phyloP scores from a whole-genome alignment of 495 filamentous ascomycete species.

The Annulohypoxylon stygium region DNA sequence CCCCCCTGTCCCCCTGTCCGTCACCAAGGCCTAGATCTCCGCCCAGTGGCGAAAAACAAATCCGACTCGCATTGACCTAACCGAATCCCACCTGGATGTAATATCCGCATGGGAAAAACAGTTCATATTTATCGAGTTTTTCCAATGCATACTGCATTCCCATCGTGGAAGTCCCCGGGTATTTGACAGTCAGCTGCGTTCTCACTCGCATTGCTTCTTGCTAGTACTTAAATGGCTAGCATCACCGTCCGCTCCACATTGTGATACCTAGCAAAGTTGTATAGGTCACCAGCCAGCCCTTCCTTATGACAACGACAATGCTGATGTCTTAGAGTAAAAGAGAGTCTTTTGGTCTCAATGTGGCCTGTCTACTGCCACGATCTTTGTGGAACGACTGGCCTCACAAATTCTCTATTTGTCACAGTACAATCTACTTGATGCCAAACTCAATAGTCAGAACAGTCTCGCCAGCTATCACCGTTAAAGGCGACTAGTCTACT shows the following conservation, averaged over 20 bases:
- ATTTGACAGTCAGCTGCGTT: conserved; percentile 11
- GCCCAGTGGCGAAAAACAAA: conserved; percentile 34
- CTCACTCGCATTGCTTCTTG: conserved; percentile 19
- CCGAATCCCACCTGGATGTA: conserved; percentile 30
- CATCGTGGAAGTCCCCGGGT: conserved; percentile 35
- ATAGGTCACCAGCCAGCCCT: conserved; percentile 13
- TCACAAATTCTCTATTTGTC: conserved; percentile 2
- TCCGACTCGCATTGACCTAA: conserved; percentile 31
- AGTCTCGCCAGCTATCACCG: not conserved
- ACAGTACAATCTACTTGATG: not conserved
- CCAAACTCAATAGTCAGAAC: not conserved
- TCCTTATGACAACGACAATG: conserved; percentile 18
- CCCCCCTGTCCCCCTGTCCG: conserved; percentile 9
- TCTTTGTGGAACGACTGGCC: conserved; percentile 18
- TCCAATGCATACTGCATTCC: conserved; percentile 5
- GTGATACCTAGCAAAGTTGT: conserved; percentile 31
- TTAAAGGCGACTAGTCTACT: not conserved
- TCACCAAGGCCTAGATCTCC: conserved; percentile 39
- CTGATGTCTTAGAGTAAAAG: conserved; percentile 12
- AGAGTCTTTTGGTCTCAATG: conserved; percentile 7
- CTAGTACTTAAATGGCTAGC: conserved; percentile 23
- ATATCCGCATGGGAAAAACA: conserved; percentile 32
- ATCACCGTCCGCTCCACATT: conserved; percentile 18
- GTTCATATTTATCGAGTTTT: conserved; percentile 31
- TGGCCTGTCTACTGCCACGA: conserved; percentile 20